Percentiles rank a stretch among this genome's conserved stretches.
Evolutionary conservation across 345 rosid species (phyloP).

Genomic region (Mallotus nudiflorus): DNA sequence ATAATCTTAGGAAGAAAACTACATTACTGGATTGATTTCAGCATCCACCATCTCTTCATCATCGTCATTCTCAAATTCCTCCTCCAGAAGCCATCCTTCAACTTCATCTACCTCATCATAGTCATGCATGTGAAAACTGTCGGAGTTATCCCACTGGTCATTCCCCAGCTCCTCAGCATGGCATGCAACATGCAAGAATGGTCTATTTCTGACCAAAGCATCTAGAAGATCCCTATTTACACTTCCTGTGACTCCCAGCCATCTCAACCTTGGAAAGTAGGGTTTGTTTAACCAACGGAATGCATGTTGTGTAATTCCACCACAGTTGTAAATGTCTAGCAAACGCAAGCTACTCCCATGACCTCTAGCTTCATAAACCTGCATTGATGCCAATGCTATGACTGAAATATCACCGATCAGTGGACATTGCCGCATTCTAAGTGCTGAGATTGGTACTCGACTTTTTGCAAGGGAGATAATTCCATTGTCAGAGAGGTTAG

Average conservation of each 20-base stretch:
- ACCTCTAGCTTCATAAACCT: constrained; percentile 55
- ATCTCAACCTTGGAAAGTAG: constrained; percentile 80
- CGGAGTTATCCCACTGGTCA: constrained; percentile 57
- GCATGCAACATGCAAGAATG: constrained; percentile 60
- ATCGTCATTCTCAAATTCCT: constrained; percentile 31
- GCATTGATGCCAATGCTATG: constrained; percentile 88
- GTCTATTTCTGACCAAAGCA: constrained; percentile 77
- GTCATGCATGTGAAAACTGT: constrained; percentile 46
- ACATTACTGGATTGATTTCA: constrained; percentile 18
- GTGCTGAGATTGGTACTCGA: constrained; percentile 63
- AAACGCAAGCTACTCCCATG: constrained; percentile 66
- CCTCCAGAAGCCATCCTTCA: constrained; percentile 53
- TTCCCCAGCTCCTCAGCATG: constrained; percentile 76
- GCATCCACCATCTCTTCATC: constrained; percentile 44
- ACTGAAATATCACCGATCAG: constrained; percentile 74
- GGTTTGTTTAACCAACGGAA: constrained; percentile 87
- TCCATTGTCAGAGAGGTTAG: constrained; percentile 67
- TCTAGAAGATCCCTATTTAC: constrained; percentile 74
- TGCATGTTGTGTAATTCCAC: constrained; percentile 73
- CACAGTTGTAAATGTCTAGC: constrained; percentile 75
- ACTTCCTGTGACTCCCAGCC: constrained; percentile 85
- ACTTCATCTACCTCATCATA: constrained; percentile 55
- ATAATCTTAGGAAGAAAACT: background rate
- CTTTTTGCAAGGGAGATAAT: constrained; percentile 60
- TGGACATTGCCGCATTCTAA: constrained; percentile 85